Evolutionary conservation across 352 stramenopile species (phyloP).

Genomic region (Phytophthora melonis): DNA sequence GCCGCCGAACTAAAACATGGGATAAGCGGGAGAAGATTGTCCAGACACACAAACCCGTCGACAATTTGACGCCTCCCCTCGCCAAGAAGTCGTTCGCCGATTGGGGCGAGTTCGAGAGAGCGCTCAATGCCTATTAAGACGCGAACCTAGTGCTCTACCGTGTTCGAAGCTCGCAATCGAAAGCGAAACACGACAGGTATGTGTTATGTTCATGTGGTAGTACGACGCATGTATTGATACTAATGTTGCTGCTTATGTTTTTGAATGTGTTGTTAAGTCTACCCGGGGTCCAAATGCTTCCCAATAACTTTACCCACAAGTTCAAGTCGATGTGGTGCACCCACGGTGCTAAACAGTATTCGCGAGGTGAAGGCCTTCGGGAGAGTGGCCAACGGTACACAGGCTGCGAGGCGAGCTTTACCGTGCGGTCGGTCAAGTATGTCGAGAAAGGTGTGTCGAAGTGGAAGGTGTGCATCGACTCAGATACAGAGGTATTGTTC

Average conservation of each 20-base stretch:
- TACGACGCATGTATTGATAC: neutral
- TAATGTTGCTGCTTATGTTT: neutral
- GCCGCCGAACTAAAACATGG: neutral
- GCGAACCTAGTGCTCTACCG: neutral
- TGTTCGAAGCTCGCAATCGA: neutral
- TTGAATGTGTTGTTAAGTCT: neutral
- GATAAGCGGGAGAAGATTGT: neutral
- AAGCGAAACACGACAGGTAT: neutral
- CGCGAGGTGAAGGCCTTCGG: neutral
- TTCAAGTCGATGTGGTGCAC: neutral
- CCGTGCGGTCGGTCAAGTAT: no score
- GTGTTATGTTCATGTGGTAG: no score
- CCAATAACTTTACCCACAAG: no score
- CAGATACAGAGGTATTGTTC: neutral
- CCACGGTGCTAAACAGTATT: neutral
- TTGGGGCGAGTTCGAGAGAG: neutral
- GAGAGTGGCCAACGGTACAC: neutral
- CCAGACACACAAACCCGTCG: neutral
- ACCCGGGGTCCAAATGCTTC: neutral
- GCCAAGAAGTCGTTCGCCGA: neutral
- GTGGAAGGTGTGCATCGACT: neutral
- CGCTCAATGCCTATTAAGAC: neutral
- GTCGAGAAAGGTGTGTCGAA: no score
- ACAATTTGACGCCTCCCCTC: neutral
- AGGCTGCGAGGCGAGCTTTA: no score